Percentiles rank a stretch among this genome's conserved stretches.
phyloP scores from a whole-genome alignment of 2,329 filamentous ascomycete species.

The Ceratocystis alfenasii region DNA sequence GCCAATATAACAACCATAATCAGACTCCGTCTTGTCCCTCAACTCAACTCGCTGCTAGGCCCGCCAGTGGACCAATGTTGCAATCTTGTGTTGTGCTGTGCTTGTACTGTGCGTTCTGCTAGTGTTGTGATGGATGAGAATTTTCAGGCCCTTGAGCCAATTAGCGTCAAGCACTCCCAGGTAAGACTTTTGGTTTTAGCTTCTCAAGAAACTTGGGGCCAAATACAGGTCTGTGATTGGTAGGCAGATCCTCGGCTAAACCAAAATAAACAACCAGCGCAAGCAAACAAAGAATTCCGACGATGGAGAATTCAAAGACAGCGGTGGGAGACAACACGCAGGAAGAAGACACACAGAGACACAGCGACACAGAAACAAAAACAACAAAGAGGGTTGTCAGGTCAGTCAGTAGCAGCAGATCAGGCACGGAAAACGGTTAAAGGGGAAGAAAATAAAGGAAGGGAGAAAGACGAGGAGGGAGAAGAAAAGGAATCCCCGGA shows the following conservation, averaged over 20 bases:
- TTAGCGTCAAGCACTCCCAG: too few species aligned
- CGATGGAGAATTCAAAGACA: too few species aligned
- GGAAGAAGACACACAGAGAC: background rate
- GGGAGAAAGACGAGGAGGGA: background rate
- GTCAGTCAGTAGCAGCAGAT: background rate
- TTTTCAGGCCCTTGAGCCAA: background rate
- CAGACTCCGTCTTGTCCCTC: background rate
- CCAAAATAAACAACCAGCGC: background rate
- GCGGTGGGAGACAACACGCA: background rate
- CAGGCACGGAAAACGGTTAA: slow-evolving; percentile 1
- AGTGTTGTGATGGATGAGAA: background rate
- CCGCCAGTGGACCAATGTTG: too few species aligned
- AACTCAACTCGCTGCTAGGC: too few species aligned
- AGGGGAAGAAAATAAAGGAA: background rate
- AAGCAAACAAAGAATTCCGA: background rate
- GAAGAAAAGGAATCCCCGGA: slow-evolving; percentile 1
- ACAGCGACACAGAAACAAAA: background rate
- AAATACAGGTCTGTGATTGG: background rate
- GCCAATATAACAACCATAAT: background rate
- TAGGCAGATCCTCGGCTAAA: slow-evolving; percentile 3
- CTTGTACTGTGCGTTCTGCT: background rate
- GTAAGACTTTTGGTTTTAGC: too few species aligned
- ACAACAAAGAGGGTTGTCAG: background rate
- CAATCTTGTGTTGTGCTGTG: background rate
- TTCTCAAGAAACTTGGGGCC: background rate